phyloP scores from a whole-genome alignment of 768 basidiomycete genomes.

The Postia placenta region DNA sequence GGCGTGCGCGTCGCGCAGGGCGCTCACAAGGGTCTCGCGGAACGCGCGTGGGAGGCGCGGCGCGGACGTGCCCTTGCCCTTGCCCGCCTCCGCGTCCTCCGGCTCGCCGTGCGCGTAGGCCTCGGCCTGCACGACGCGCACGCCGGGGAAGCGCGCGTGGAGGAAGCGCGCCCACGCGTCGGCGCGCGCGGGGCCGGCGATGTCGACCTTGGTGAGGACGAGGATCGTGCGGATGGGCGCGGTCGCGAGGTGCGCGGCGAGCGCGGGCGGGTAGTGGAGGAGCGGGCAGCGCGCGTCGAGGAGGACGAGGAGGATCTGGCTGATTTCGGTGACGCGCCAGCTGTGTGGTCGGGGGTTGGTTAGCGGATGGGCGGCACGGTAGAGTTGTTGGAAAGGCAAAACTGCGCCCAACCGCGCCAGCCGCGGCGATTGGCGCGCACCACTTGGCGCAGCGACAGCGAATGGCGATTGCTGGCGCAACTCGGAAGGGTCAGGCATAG shows the following conservation, averaged over 20 bases:
- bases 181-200: conserved; percentile 61
- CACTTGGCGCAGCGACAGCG: too few species aligned
- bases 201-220: conserved; percentile 85
- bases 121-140: conserved; percentile 55
- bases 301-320: conserved; percentile 81
- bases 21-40: conserved; percentile 54
- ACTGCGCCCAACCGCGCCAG: too few species aligned
- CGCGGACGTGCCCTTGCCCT: conserved; percentile 38
- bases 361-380: too few species aligned
- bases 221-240: conserved; percentile 44
- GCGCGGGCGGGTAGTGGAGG: conserved; percentile 79
- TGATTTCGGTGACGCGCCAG: conserved; percentile 92
- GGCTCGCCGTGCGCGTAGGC: neutral
- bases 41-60: conserved; percentile 67
- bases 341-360: conserved; percentile 29
- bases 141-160: conserved; percentile 41
- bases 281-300: conserved; percentile 88
- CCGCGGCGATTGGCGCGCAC: too few species aligned
- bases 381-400: too few species aligned
- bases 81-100: conserved; percentile 9
- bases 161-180: conserved; percentile 64
- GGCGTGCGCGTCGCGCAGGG: conserved; percentile 60
- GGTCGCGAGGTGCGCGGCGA: conserved; percentile 52
- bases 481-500: too few species aligned
- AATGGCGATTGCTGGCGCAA: too few species aligned